Percentiles rank a stretch among this genome's conserved stretches.
These are phyloP conservation scores for Ulota crispa DNA, from an alignment of 225 moss, liverwort and hornwort species.

Conservation along the genomic window DNA sequence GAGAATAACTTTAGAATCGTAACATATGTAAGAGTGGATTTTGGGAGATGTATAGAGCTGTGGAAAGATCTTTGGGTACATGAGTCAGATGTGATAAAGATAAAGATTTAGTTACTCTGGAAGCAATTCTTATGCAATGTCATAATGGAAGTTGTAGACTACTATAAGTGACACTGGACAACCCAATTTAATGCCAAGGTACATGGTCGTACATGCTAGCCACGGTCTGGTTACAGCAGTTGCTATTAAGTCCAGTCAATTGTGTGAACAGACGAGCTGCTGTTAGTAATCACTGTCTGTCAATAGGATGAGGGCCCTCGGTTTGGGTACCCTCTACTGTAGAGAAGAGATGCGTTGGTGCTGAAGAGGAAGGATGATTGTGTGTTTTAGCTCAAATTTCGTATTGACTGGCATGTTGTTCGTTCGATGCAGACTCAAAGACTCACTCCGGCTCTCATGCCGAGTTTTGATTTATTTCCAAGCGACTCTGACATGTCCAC, in stretches of 20 bases:
- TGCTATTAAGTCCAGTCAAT: not conserved
- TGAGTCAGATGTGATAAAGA: not conserved
- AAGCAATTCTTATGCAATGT: not conserved
- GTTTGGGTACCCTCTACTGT: not conserved
- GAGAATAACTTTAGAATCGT: not conserved
- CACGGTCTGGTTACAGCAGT: not conserved
- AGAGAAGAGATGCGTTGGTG: not conserved
- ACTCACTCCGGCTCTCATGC: slow-evolving; percentile 25
- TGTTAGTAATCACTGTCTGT: not conserved
- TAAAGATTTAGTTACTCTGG: not conserved
- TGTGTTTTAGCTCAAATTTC: not conserved
- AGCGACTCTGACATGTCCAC: slow-evolving; percentile 23
- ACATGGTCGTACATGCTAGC: not conserved
- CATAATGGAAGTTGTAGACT: not conserved
- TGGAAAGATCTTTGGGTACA: not conserved
- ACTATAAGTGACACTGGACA: not conserved
- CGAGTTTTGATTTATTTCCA: slow-evolving; percentile 50
- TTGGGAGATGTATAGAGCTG: not conserved
- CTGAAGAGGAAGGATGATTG: not conserved
- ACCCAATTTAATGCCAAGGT: not conserved
- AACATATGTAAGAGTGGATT: not conserved
- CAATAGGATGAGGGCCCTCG: not conserved
- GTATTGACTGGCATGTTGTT: not conserved
- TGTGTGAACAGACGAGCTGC: not conserved
- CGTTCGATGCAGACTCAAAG: slow-evolving; percentile 35